Evolutionary conservation across 371 early-diverging fungal genomes (phyloP).

Genomic region (Apophysomyces trapeziformis): DNA sequence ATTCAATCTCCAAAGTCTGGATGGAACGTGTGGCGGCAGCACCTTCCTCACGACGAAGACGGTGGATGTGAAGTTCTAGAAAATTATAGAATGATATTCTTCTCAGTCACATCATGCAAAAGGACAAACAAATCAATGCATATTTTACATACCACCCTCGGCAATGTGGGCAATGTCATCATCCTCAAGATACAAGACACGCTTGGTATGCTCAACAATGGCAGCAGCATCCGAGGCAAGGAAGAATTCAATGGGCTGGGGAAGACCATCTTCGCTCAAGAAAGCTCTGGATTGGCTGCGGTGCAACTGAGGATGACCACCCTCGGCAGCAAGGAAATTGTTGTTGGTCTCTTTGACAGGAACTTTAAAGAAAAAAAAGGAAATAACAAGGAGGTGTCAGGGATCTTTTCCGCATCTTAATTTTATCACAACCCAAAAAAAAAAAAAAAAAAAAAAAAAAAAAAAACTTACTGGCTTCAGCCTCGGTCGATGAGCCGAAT

Average conservation of each 20-base stretch:
- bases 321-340: slow-evolving; percentile 43
- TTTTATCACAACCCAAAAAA: not conserved
- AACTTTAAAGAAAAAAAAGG: slow-evolving; percentile 9
- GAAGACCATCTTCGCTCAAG: slow-evolving; percentile 87
- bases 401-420: not conserved
- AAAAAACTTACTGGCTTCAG: slow-evolving; percentile 17
- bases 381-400: not conserved
- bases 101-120: not conserved
- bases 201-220: slow-evolving; percentile 98
- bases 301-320: slow-evolving; percentile 61
- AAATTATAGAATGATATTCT: not conserved
- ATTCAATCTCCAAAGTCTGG: slow-evolving; percentile 95
- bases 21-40: slow-evolving; percentile 87
- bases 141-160: slow-evolving; percentile 63
- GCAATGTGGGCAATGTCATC: slow-evolving; percentile 97
- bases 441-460: not conserved
- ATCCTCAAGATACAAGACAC: slow-evolving; percentile 96
- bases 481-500: slow-evolving; percentile 28
- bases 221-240: slow-evolving; percentile 97
- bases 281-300: slow-evolving; percentile 92
- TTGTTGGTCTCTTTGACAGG: slow-evolving; percentile 31
- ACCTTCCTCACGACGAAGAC: slow-evolving; percentile 90
- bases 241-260: slow-evolving; percentile 95
- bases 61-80: slow-evolving; percentile 92
- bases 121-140: not conserved